Evolutionary conservation across 805 yeast species (phyloP).

Genomic region (Candida nitratophila): DNA sequence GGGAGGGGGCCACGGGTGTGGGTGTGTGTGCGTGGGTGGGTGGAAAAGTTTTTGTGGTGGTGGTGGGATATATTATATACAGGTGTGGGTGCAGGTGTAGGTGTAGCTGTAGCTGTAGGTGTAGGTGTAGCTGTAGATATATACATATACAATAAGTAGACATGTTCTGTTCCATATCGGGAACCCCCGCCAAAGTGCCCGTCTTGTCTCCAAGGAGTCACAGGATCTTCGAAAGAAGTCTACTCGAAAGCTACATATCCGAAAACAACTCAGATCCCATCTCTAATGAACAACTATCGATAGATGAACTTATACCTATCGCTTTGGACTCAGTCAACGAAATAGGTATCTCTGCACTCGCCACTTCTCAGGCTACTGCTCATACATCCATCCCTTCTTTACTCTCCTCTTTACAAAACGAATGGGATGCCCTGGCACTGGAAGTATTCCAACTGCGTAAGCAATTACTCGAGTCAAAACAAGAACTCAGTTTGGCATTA

Average conservation of each 20-base stretch:
- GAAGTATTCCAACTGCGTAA: conserved; percentile 74
- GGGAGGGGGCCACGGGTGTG: no score
- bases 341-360: not conserved
- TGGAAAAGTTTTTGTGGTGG: no score
- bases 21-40: no score
- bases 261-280: conserved; percentile 74
- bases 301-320: conserved; percentile 49
- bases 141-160: not conserved
- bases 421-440: conserved; percentile 82
- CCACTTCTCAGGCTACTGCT: conserved; percentile 14
- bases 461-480: conserved; percentile 56
- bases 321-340: conserved; percentile 4
- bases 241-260: conserved; percentile 54
- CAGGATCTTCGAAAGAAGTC: conserved; percentile 56
- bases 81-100: no score
- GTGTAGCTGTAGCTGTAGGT: no score
- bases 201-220: conserved; percentile 73
- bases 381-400: conserved; percentile 70
- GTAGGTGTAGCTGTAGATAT: not conserved
- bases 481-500: conserved; percentile 69
- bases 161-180: conserved; percentile 43
- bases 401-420: conserved; percentile 70
- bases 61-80: no score
- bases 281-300: conserved; percentile 49
- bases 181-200: conserved; percentile 61